A percentile compares a stretch with the other conserved stretches of the same genome.
Conservation (phyloP, 2,329 filamentous ascomycete genomes). For the Talaromyces sp. region DNA sequence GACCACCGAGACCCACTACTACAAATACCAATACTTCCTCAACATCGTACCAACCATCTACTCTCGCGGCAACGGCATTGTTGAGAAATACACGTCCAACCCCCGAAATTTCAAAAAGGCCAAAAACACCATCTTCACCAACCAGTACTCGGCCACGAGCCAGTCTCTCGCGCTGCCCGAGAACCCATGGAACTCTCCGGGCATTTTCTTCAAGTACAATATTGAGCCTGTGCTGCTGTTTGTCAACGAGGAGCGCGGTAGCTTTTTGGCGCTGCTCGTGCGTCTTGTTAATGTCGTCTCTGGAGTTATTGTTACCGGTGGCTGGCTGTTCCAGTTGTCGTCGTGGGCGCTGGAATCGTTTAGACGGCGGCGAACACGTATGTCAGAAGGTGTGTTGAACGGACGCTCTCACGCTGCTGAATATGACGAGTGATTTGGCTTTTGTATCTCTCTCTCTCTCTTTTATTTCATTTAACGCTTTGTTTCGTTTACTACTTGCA, state of each 20-base stretch:
- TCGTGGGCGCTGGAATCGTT: conserved; percentile 63
- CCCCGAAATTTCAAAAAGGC: conserved; percentile 28
- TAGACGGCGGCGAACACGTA: conserved; percentile 37
- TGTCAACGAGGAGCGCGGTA: conserved; percentile 74
- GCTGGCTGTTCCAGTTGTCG: conserved; percentile 83
- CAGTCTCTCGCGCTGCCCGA: conserved; percentile 65
- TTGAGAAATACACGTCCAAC: conserved; percentile 39
- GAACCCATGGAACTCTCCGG: conserved; percentile 61
- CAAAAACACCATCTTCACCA: conserved; percentile 71
- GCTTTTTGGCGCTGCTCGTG: conserved; percentile 69
- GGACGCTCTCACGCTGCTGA: conserved; percentile 27
- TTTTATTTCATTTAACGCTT: conserved; percentile 8
- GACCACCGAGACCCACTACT: conserved; percentile 69
- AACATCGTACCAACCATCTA: conserved; percentile 94
- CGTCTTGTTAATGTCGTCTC: conserved; percentile 85
- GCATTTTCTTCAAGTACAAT: conserved; percentile 97
- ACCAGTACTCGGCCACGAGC: conserved; percentile 96
- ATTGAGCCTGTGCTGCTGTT: conserved; percentile 91
- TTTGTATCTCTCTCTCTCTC: conserved; percentile 23
- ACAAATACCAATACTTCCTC: conserved; percentile 97
- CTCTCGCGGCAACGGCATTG: conserved; percentile 50
- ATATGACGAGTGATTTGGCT: conserved; percentile 20
- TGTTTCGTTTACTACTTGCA: background rate
- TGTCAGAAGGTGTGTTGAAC: conserved; percentile 45
- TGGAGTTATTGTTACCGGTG: conserved; percentile 86